phyloP scores from a whole-genome alignment of 2,329 filamentous ascomycete species.

The Cytospora schulzeri region DNA sequence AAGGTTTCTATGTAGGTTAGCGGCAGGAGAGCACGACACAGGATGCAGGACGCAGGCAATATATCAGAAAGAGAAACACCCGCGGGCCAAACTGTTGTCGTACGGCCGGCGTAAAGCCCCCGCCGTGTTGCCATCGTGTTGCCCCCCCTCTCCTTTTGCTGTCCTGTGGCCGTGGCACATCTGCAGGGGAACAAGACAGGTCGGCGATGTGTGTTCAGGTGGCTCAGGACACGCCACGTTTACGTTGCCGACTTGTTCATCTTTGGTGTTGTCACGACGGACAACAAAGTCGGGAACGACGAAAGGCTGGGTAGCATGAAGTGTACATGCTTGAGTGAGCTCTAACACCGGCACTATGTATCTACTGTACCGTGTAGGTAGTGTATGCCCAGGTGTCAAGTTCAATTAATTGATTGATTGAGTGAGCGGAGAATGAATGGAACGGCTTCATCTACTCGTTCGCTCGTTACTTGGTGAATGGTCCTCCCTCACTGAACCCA shows the following conservation, averaged over 20 bases:
- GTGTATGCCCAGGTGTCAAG: no score
- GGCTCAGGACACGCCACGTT: slow-evolving; percentile 21
- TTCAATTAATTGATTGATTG: no score
- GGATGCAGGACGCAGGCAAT: neutral
- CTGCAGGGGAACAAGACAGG: slow-evolving; percentile 1
- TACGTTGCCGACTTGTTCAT: slow-evolving; percentile 2
- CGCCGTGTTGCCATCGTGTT: neutral
- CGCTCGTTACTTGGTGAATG: no score
- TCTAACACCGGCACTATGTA: no score
- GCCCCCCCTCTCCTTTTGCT: no score
- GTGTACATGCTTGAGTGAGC: neutral
- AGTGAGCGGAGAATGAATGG: no score
- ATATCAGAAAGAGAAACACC: neutral
- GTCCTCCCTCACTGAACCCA: neutral
- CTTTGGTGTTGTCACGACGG: neutral
- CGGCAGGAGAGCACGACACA: neutral
- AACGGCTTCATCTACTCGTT: neutral
- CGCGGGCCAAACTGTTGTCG: neutral
- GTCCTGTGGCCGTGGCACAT: neutral
- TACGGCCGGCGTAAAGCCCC: neutral
- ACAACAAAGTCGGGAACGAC: neutral
- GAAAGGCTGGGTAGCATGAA: neutral
- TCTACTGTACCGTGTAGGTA: no score
- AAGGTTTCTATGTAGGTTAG: neutral
- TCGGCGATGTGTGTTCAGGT: slow-evolving; percentile 10